Evolutionary conservation across 2,329 filamentous ascomycete genomes (phyloP).

Genomic region (Akanthomyces dipterigenus): DNA sequence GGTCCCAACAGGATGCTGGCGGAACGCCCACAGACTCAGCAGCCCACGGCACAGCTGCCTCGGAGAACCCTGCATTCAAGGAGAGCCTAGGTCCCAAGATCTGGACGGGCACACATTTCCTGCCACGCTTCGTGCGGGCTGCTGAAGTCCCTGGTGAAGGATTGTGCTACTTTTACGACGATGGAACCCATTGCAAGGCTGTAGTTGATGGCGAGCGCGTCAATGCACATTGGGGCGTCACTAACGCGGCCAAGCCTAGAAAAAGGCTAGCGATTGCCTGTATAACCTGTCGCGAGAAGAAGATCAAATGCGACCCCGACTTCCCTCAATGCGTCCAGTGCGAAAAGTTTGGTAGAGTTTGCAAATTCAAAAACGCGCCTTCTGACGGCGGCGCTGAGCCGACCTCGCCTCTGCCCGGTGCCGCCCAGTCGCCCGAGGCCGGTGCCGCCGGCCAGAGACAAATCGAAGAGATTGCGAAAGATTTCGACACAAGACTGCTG

Average conservation of each 20-base stretch:
- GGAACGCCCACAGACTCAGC: conserved; percentile 21
- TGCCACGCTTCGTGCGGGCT: conserved; percentile 58
- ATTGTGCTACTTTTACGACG: conserved; percentile 78
- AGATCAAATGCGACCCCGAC: conserved; percentile 93
- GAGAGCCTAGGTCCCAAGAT: conserved; percentile 61
- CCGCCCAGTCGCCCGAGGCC: too few species aligned
- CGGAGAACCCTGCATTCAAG: conserved; percentile 38
- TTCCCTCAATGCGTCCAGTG: conserved; percentile 84
- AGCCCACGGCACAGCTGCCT: conserved; percentile 23
- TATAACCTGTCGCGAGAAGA: conserved; percentile 89
- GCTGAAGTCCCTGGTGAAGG: conserved; percentile 71
- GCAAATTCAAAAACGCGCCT: conserved; percentile 80
- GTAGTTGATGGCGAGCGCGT: conserved; percentile 79
- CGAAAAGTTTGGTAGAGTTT: conserved; percentile 80
- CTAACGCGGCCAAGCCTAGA: conserved; percentile 86
- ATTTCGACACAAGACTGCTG: conserved; percentile 59
- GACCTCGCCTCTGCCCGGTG: conserved; percentile 24
- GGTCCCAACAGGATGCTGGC: conserved; percentile 34
- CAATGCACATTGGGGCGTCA: conserved; percentile 89
- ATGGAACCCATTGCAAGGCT: conserved; percentile 75
- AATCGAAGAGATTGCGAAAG: conserved; percentile 57
- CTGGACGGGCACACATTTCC: conserved; percentile 61
- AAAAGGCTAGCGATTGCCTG: conserved; percentile 91
- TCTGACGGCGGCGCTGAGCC: conserved; percentile 27
- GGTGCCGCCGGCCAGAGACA: conserved; percentile 43